Conservation (phyloP, 2,329 filamentous ascomycete genomes). For the Nemania sp. region DNA sequence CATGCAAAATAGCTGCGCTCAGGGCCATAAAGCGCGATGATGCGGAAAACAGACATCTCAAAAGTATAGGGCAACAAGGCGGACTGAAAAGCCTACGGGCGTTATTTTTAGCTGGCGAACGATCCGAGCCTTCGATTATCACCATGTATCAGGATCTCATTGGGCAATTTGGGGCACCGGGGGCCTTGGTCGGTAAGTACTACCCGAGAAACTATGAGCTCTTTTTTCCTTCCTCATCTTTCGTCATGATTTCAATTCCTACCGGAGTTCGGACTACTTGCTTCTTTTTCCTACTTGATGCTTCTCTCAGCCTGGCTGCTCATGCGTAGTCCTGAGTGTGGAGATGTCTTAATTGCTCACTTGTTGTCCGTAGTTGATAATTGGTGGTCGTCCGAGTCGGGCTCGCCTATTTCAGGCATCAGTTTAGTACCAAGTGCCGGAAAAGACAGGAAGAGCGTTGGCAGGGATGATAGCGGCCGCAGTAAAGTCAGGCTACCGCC, state of each 20-base stretch:
- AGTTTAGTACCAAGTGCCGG: conserved; percentile 62
- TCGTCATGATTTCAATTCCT: too few relatives aligned
- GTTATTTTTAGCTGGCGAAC: conserved; percentile 85
- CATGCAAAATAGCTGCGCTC: conserved; percentile 65
- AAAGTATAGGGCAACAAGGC: conserved; percentile 64
- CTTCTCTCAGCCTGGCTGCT: too few relatives aligned
- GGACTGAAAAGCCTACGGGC: conserved; percentile 73
- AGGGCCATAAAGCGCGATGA: conserved; percentile 87
- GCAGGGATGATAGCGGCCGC: conserved; percentile 44
- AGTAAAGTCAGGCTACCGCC: conserved; percentile 51
- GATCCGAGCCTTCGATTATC: conserved; percentile 85
- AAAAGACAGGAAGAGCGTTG: conserved; percentile 51
- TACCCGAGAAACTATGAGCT: too few relatives aligned
- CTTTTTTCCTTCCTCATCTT: neutral
- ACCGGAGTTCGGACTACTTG: neutral
- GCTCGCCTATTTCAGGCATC: conserved; percentile 61
- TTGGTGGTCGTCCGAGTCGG: conserved; percentile 64
- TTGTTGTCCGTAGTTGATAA: conserved; percentile 55
- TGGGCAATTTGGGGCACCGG: conserved; percentile 63
- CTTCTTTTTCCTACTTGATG: neutral
- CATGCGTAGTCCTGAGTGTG: too few relatives aligned
- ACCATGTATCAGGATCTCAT: conserved; percentile 78
- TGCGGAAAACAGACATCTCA: conserved; percentile 69
- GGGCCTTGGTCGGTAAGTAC: conserved; percentile 50
- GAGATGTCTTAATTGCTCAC: too few relatives aligned